Percentiles rank a stretch among this genome's conserved stretches.
phyloP scores from a whole-genome alignment of 768 basidiomycete species.

The Sporobolomyces phaffii region DNA sequence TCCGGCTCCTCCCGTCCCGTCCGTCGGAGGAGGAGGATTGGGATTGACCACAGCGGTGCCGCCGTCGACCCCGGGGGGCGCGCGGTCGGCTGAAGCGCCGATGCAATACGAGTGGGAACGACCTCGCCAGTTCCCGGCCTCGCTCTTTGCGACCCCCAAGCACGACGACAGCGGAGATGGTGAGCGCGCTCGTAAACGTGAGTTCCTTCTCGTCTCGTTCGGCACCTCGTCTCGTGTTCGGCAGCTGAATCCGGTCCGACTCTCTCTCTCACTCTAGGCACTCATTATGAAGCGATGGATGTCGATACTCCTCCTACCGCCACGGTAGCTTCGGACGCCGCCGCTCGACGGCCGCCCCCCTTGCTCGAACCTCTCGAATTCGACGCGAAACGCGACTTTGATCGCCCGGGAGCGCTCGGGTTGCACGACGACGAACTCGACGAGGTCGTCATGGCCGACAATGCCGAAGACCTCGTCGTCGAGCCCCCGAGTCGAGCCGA shows the following conservation, averaged over 20 bases:
- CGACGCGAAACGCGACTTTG: slow-evolving; percentile 27
- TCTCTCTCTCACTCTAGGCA: slow-evolving; percentile 3
- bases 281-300: slow-evolving; percentile 40
- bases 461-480: not conserved
- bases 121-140: slow-evolving; percentile 26
- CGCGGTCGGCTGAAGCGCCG: slow-evolving; percentile 66
- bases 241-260: not conserved
- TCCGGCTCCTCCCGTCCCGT: slow-evolving; percentile 23
- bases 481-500: not conserved
- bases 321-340: not conserved
- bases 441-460: slow-evolving; percentile 23
- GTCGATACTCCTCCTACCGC: slow-evolving; percentile 32
- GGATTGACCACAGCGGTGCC: too few species aligned
- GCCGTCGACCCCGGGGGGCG: not conserved
- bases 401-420: not conserved
- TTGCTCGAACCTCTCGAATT: slow-evolving; percentile 12
- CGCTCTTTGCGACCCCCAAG: not conserved
- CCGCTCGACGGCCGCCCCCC: not conserved
- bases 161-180: not conserved
- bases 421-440: slow-evolving; percentile 1
- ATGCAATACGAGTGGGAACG: slow-evolving; percentile 71
- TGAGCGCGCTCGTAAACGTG: slow-evolving; percentile 31
- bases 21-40: too few species aligned
- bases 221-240: not conserved
- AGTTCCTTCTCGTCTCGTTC: not conserved